A percentile compares a stretch with the other conserved stretches of the same genome.
Conservation (phyloP, 225 moss, liverwort and hornwort species). For the Rhytidiadelphus loreus region DNA sequence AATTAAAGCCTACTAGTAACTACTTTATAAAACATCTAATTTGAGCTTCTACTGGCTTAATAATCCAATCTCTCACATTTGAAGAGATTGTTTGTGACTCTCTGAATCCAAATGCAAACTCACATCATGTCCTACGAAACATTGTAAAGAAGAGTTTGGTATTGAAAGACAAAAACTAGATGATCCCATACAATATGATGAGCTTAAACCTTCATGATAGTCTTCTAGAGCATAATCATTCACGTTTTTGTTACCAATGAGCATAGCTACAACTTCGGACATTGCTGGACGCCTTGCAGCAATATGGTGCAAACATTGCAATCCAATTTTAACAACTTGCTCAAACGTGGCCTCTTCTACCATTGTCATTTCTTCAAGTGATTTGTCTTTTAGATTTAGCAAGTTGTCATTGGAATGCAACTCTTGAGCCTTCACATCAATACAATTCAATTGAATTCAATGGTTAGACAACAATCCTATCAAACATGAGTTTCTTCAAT, state of each 20-base stretch:
- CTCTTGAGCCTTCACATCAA: too few relatives aligned
- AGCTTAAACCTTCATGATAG: not conserved
- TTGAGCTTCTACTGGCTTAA: not conserved
- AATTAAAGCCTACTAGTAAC: too few relatives aligned
- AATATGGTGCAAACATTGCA: too few relatives aligned
- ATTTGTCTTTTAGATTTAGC: too few relatives aligned
- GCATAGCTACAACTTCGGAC: not conserved
- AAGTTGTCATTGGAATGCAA: too few relatives aligned
- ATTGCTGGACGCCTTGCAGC: not conserved
- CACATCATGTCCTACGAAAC: not conserved
- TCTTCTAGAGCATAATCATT: not conserved
- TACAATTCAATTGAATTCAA: too few relatives aligned
- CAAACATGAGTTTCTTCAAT: fast-evolving
- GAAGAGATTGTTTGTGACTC: not conserved
- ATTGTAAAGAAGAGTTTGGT: not conserved
- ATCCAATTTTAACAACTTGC: too few relatives aligned
- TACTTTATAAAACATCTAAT: not conserved
- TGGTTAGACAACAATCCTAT: too few relatives aligned
- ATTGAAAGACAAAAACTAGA: not conserved
- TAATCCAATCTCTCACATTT: not conserved
- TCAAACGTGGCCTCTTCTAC: too few relatives aligned
- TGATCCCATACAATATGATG: not conserved
- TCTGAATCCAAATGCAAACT: not conserved
- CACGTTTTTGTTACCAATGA: not conserved
- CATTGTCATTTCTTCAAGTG: too few relatives aligned